A percentile compares a stretch with the other conserved stretches of the same genome.
phyloP scores from a whole-genome alignment of 2,329 filamentous ascomycete species.

The Colletotrichum trifolii region DNA sequence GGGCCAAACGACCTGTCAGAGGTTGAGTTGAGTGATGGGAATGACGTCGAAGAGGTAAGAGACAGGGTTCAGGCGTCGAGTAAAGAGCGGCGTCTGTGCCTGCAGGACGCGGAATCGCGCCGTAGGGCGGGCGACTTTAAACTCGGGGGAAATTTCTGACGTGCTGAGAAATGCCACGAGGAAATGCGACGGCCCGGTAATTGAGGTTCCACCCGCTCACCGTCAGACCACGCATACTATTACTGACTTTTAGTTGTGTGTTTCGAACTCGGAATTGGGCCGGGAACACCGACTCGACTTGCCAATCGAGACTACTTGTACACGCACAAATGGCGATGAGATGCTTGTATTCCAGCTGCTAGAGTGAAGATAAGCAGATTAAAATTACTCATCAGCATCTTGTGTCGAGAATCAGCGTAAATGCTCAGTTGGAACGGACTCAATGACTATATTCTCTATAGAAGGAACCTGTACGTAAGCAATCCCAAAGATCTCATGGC shows the following conservation, averaged over 20 bases:
- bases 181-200: constrained; percentile 11
- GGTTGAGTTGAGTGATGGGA: background rate
- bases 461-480: too few relatives aligned
- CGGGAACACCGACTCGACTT: constrained; percentile 11
- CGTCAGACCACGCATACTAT: too few relatives aligned
- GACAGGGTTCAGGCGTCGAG: background rate
- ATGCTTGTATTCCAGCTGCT: too few relatives aligned
- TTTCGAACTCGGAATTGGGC: constrained; percentile 14
- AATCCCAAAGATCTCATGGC: too few relatives aligned
- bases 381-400: too few relatives aligned
- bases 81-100: background rate
- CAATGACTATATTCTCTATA: too few relatives aligned
- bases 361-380: too few relatives aligned
- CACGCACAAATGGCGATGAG: too few relatives aligned
- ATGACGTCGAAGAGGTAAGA: constrained; percentile 6
- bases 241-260: background rate
- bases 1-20: background rate
- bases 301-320: background rate
- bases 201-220: background rate
- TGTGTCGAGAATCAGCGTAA: too few relatives aligned
- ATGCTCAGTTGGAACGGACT: too few relatives aligned
- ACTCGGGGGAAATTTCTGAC: constrained; percentile 25
- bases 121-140: constrained; percentile 17
- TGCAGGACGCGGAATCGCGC: background rate
- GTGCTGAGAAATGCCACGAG: constrained; percentile 35